Conservation (phyloP, 164 flowering plant genomes). For the Liriodendron chinense region DNA sequence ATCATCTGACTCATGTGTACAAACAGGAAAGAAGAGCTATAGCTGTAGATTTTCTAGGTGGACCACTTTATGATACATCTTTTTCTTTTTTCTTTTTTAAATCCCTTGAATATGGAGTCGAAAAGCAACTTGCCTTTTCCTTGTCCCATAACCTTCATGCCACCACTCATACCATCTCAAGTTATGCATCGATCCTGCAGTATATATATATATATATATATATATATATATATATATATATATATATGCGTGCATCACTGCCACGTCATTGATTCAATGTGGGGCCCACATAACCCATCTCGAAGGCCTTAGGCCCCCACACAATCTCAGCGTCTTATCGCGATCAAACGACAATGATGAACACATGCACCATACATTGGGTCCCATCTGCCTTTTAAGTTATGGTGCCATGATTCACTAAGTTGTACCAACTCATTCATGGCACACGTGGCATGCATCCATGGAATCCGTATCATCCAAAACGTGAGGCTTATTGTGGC, state of each 20-base stretch:
- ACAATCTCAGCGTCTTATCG: too few relatives aligned
- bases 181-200: background rate
- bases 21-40: background rate
- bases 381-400: too few relatives aligned
- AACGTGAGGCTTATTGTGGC: too few relatives aligned
- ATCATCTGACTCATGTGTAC: background rate
- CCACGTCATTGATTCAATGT: background rate
- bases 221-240: too few relatives aligned
- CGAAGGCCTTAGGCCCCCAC: too few relatives aligned
- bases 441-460: too few relatives aligned
- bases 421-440: too few relatives aligned
- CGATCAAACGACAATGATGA: too few relatives aligned
- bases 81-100: background rate
- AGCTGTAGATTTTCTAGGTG: background rate
- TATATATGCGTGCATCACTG: background rate
- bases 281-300: background rate
- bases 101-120: background rate
- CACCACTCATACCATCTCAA: background rate
- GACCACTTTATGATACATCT: background rate
- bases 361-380: too few relatives aligned
- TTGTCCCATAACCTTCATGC: background rate
- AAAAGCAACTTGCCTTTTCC: slow-evolving; percentile 1
- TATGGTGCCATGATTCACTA: too few relatives aligned
- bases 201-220: too few relatives aligned
- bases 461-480: too few relatives aligned